Evolutionary conservation across 805 yeast genomes (phyloP).

Genomic region (Nakazawaea sp.): DNA sequence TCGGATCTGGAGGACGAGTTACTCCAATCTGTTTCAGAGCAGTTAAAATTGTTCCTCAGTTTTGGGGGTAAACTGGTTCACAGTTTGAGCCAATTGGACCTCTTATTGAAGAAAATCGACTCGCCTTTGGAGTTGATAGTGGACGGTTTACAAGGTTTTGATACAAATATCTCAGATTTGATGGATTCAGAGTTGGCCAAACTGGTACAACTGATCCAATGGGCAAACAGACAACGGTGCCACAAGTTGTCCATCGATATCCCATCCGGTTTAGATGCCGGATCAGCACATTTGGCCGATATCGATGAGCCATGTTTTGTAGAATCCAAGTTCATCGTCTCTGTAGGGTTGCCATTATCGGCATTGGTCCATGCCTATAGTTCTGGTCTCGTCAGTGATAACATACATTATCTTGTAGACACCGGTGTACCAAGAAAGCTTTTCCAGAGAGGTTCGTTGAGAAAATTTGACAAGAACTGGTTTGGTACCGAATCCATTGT

Average conservation of each 20-base stretch:
- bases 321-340: constrained; percentile 51
- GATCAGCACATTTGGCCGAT: constrained; percentile 52
- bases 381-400: constrained; percentile 44
- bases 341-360: constrained; percentile 67
- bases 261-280: constrained; percentile 79
- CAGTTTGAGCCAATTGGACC: constrained; percentile 28
- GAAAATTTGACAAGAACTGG: constrained; percentile 38
- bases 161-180: constrained; percentile 58
- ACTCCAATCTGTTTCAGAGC: constrained; percentile 29
- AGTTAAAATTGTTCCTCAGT: constrained; percentile 47
- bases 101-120: constrained; percentile 38
- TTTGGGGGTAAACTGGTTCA: constrained; percentile 65
- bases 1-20: constrained; percentile 29
- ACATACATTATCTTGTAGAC: constrained; percentile 58
- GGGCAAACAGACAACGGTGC: constrained; percentile 53
- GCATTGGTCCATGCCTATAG: constrained; percentile 57
- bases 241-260: constrained; percentile 65
- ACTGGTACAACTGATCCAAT: constrained; percentile 42
- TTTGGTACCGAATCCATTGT: constrained; percentile 18
- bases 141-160: constrained; percentile 84
- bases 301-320: constrained; percentile 20
- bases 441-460: constrained; percentile 33
- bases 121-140: constrained; percentile 74
- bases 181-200: constrained; percentile 32
- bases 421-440: constrained; percentile 62